phyloP scores from a whole-genome alignment of 2,329 filamentous ascomycete species.

The Waltergamsia citrina region DNA sequence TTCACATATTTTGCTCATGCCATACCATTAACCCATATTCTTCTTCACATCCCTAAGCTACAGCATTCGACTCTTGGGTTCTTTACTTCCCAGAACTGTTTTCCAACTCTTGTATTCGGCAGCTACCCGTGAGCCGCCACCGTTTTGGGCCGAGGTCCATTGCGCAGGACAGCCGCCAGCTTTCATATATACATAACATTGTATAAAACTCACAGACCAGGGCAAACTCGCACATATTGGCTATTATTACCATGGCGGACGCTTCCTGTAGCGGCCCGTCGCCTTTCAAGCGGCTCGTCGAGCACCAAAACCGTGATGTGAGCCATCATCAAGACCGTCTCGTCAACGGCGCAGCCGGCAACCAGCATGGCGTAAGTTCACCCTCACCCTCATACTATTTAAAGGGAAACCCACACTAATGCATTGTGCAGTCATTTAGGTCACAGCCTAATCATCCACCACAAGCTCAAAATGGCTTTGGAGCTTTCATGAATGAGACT shows the following conservation, averaged over 20 bases:
- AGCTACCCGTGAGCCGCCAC: not conserved
- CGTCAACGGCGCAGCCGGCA: slow-evolving; percentile 14
- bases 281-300: slow-evolving; percentile 31
- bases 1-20: too few species aligned
- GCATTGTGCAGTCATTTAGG: slow-evolving; percentile 23
- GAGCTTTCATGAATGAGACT: slow-evolving; percentile 21
- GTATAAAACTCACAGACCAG: not conserved
- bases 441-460: slow-evolving; percentile 15
- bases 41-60: too few species aligned
- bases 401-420: too few species aligned
- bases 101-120: too few species aligned
- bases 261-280: slow-evolving; percentile 30
- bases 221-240: not conserved
- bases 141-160: not conserved
- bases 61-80: too few species aligned
- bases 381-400: not conserved
- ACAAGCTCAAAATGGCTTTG: slow-evolving; percentile 21
- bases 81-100: too few species aligned
- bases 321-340: slow-evolving; percentile 31
- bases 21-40: too few species aligned
- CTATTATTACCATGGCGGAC: slow-evolving; percentile 26
- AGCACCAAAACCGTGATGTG: slow-evolving; percentile 30
- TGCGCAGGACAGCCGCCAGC: too few species aligned
- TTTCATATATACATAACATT: not conserved
- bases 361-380: slow-evolving; percentile 19